phyloP scores from a whole-genome alignment of 2,329 filamentous ascomycete genomes.

The Zymoseptoria brevis region DNA sequence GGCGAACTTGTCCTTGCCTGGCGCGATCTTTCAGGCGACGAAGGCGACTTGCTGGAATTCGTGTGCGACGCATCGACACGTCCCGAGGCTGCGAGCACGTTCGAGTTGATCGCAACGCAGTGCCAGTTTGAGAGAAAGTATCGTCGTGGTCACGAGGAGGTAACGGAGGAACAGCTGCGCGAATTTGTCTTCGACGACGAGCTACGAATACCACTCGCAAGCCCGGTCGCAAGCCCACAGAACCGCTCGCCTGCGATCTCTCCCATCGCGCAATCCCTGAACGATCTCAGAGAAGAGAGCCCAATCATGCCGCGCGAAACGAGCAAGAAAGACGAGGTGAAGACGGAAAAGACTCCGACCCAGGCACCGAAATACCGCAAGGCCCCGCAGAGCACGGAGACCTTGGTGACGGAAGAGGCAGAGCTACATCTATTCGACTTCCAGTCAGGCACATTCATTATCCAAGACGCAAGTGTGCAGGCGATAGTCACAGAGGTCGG shows the following conservation, averaged over 20 bases:
- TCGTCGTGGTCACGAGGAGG: conserved; percentile 67
- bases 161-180: conserved; percentile 69
- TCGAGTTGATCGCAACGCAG: conserved; percentile 75
- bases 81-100: conserved; percentile 64
- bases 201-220: conserved; percentile 52
- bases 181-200: conserved; percentile 72
- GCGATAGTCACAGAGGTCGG: conserved; percentile 80
- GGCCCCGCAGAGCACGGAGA: conserved; percentile 62
- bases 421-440: conserved; percentile 95
- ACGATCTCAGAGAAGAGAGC: conserved; percentile 21
- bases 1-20: conserved; percentile 86
- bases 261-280: conserved; percentile 22
- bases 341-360: conserved; percentile 39
- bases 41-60: conserved; percentile 94
- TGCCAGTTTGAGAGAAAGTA: conserved; percentile 98
- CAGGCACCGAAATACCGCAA: conserved; percentile 51
- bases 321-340: conserved; percentile 31
- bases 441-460: conserved; percentile 71
- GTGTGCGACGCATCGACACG: conserved; percentile 74
- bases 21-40: conserved; percentile 89
- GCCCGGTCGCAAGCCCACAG: conserved; percentile 46
- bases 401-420: conserved; percentile 65
- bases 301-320: conserved; percentile 26
- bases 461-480: conserved; percentile 66
- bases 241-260: conserved; percentile 29